Base-by-base conservation (phyloP, 2,329 filamentous ascomycete genomes). In the Triangularia verruculosa region DNA sequence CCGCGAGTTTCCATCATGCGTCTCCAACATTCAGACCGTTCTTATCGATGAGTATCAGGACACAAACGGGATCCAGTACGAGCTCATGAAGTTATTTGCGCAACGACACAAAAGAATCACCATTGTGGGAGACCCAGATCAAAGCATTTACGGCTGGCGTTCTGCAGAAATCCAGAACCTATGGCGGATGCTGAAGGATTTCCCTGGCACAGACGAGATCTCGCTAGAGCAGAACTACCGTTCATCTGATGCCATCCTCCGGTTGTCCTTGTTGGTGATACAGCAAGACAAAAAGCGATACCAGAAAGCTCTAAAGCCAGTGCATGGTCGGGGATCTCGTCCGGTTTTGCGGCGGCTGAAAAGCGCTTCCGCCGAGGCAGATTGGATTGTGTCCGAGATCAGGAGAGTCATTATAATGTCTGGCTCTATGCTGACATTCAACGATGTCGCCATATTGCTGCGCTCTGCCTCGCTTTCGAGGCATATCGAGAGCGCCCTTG, bases 21-120 rank as follows among this genome's bases (percentile, higher is more conserved):
- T 97, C 2, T 89, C 89, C 13, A 97, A 97, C 70, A 88, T 99
- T 17, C 88, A 97, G 75, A 87, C 92, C 0, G 93, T 98, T 6
- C 82, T 99, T 54, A 96, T 99, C 66, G 94, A 99, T 74, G 94
- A 99, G 73, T 99, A 97, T 67, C 94, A 99, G 76, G 94, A 99
- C 77, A 98, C 94, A 7, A 99, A 98, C 73, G 86, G 92, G 20
- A 89, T 97, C 4, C 94, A 99, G 75, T 98, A 96, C 72, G 92
- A 97, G 70, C 80, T 99, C 51, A 97, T 97, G 93, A 89, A 86
- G 67, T 82, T 97, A 0, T 89, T 99, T 71, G 92, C 93, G 1
- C 87, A 92, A 65, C 78, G 82, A 22, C 82, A 84, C 52, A 84
- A 86, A 62, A 84, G 87, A n/a, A 94, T 98, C 69, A 98, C 94